Evolutionary conservation across 1,139 yeast genomes (phyloP).

Genomic region (Meyerozyma smithsonii): DNA sequence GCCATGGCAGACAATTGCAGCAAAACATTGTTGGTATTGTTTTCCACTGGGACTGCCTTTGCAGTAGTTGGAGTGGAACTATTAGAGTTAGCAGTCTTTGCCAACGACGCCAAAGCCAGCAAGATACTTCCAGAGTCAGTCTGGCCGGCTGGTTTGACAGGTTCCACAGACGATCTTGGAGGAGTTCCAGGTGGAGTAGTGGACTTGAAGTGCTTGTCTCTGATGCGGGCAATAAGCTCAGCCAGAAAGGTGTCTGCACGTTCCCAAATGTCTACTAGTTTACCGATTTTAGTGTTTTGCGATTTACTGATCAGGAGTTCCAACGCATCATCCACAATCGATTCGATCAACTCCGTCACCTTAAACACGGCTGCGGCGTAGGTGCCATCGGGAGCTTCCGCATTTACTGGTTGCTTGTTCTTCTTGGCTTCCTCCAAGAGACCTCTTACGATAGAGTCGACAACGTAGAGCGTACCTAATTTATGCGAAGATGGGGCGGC

Average conservation of each 20-base stretch:
- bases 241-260: slow-evolving; percentile 73
- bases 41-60: slow-evolving; percentile 16
- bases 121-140: slow-evolving; percentile 54
- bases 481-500: slow-evolving; percentile 77
- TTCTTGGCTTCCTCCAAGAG: slow-evolving; percentile 72
- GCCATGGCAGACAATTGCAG: slow-evolving; percentile 44
- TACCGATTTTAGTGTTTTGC: slow-evolving; percentile 67
- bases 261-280: slow-evolving; percentile 90
- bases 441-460: slow-evolving; percentile 88
- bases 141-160: slow-evolving; percentile 17
- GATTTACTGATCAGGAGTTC: slow-evolving; percentile 47
- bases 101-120: slow-evolving; percentile 60
- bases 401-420: slow-evolving; percentile 40
- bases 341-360: slow-evolving; percentile 54
- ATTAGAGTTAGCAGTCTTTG: slow-evolving; percentile 26
- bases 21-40: slow-evolving; percentile 35
- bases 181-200: slow-evolving; percentile 59
- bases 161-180: slow-evolving; percentile 30
- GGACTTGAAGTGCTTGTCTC: slow-evolving; percentile 54
- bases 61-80: slow-evolving; percentile 24
- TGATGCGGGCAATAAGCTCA: slow-evolving; percentile 49
- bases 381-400: slow-evolving; percentile 62
- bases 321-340: slow-evolving; percentile 56
- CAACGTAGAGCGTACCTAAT: slow-evolving; percentile 84
- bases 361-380: slow-evolving; percentile 68